A percentile compares a stretch with the other conserved stretches of the same genome.
These are phyloP conservation scores for Metarhizium brunneum DNA, from an alignment of 2,329 filamentous ascomycete species.

Conservation along the genomic window DNA sequence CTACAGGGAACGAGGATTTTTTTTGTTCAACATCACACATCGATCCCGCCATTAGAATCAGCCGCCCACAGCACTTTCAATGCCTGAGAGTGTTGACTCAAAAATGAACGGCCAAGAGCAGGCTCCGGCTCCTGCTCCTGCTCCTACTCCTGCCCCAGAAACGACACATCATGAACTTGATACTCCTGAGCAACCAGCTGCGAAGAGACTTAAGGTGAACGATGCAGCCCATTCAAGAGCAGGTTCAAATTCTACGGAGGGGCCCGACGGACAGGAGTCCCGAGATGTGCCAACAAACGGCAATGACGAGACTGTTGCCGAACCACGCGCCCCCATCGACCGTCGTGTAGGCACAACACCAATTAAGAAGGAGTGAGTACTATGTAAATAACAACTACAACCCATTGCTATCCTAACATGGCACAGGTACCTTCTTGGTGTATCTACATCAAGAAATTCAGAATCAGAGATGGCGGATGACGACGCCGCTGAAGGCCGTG, in stretches of 20 bases:
- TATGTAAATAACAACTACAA: neutral
- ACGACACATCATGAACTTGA: neutral
- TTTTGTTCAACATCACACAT: neutral
- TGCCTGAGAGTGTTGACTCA: slow-evolving; percentile 18
- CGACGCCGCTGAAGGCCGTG: slow-evolving; percentile 37
- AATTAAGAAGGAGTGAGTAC: slow-evolving; percentile 61
- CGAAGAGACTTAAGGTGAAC: slow-evolving; percentile 52
- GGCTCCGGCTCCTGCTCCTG: neutral
- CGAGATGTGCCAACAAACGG: slow-evolving; percentile 8
- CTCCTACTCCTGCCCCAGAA: slow-evolving; percentile 1
- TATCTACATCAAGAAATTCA: slow-evolving; percentile 16
- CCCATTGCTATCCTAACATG: neutral
- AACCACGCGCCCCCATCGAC: slow-evolving; percentile 13
- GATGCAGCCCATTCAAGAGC: slow-evolving; percentile 12
- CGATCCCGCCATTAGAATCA: neutral
- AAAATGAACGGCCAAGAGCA: slow-evolving; percentile 13
- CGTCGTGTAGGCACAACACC: slow-evolving; percentile 52
- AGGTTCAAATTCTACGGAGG: slow-evolving; percentile 1
- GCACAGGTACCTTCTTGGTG: slow-evolving; percentile 32
- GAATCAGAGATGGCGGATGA: slow-evolving; percentile 29
- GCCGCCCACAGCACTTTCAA: slow-evolving; percentile 7
- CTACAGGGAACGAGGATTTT: neutral
- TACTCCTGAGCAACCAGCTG: slow-evolving; percentile 30
- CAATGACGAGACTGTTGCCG: neutral
- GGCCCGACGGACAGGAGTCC: slow-evolving; percentile 10